phyloP scores from a whole-genome alignment of 2,329 filamentous ascomycete genomes.

The Passalora sequoiae region DNA sequence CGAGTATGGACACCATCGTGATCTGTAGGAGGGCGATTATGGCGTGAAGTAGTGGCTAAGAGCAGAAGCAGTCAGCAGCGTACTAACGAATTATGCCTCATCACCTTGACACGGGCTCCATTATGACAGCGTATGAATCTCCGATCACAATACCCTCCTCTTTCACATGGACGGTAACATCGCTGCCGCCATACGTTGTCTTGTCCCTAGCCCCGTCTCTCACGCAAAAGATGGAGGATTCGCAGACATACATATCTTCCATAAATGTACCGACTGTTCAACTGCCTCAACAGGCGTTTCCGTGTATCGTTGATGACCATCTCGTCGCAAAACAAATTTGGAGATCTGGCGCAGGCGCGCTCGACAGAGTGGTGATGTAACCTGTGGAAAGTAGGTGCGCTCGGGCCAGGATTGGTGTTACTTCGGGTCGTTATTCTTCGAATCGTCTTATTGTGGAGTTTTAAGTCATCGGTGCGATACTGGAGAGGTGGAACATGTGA shows the following conservation, averaged over 20 bases:
- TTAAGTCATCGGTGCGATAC: too few relatives aligned
- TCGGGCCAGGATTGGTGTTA: too few relatives aligned
- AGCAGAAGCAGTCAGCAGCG: background rate
- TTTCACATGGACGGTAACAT: background rate
- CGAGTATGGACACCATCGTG: slow-evolving; percentile 74
- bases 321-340: slow-evolving; percentile 27
- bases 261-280: slow-evolving; percentile 69
- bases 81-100: background rate
- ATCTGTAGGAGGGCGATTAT: slow-evolving; percentile 85
- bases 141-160: background rate
- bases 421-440: too few relatives aligned
- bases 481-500: too few relatives aligned
- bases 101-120: background rate
- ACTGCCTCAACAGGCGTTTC: slow-evolving; percentile 55
- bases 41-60: slow-evolving; percentile 78
- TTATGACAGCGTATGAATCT: background rate
- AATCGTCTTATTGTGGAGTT: too few relatives aligned
- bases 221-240: background rate
- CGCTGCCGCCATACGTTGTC: background rate
- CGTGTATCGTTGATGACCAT: slow-evolving; percentile 40
- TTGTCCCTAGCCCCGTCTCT: background rate
- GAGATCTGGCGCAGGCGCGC: background rate
- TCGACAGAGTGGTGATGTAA: background rate
- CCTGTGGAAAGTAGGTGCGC: slow-evolving; percentile 1
- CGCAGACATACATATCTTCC: slow-evolving; percentile 62